Conservation (phyloP, 2,329 filamentous ascomycete genomes). For the Nemania sp. region DNA sequence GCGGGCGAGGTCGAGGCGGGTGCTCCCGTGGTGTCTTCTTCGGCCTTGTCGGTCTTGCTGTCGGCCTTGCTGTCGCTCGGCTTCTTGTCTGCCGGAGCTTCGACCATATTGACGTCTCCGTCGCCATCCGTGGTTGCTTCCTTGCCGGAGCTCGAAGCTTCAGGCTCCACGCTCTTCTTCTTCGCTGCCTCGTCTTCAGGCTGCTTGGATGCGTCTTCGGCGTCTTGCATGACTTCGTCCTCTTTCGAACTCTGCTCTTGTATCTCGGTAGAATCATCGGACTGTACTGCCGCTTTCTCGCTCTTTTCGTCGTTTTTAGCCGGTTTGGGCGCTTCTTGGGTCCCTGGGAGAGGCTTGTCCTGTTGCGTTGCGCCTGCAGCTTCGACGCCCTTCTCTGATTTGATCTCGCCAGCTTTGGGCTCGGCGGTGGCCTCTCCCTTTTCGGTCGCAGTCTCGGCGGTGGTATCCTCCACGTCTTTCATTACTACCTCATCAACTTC, state of each 20-base stretch:
- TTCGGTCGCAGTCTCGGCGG: slow-evolving; percentile 38
- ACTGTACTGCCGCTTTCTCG: slow-evolving; percentile 21
- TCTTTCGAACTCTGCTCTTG: slow-evolving; percentile 27
- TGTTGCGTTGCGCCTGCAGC: slow-evolving; percentile 30
- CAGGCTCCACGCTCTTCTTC: slow-evolving; percentile 32
- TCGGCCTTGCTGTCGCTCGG: slow-evolving; percentile 42
- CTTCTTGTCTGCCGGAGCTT: slow-evolving; percentile 44
- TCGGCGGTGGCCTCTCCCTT: slow-evolving; percentile 36
- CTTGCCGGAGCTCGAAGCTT: slow-evolving; percentile 28
- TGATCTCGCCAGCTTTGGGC: slow-evolving; percentile 31
- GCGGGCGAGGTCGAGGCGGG: slow-evolving; percentile 14
- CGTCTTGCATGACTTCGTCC: slow-evolving; percentile 39
- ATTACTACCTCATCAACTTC: slow-evolving; percentile 49
- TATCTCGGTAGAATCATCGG: slow-evolving; percentile 21
- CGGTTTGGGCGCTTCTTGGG: slow-evolving; percentile 43
- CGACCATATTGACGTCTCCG: slow-evolving; percentile 58
- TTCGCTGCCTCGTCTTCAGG: slow-evolving; percentile 31
- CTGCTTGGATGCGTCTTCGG: slow-evolving; percentile 21
- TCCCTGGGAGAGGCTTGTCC: slow-evolving; percentile 33
- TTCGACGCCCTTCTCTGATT: slow-evolving; percentile 28
- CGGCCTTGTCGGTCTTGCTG: slow-evolving; percentile 22
- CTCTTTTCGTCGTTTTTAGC: slow-evolving; percentile 29
- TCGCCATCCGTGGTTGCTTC: slow-evolving; percentile 49
- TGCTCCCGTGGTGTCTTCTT: slow-evolving; percentile 24
- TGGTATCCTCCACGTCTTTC: slow-evolving; percentile 36